These are phyloP conservation scores for Kalaharituber pfeilii DNA, from an alignment of 2,329 filamentous ascomycete genomes.

Conservation along the genomic window DNA sequence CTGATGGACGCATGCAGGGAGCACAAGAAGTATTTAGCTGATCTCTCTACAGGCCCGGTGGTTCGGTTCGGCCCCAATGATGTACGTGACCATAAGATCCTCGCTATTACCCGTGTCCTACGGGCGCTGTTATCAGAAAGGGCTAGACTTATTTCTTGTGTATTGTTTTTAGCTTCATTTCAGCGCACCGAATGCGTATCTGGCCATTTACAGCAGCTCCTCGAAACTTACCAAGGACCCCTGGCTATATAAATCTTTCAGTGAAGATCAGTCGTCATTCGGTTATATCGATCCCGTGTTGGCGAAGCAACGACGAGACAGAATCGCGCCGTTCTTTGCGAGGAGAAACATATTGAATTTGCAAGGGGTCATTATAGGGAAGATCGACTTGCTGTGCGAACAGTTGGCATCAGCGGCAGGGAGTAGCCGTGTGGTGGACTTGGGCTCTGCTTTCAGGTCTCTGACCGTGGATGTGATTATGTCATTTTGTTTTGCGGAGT, in stretches of 20 bases:
- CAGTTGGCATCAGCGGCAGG: neutral
- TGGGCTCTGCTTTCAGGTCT: slow-evolving; percentile 24
- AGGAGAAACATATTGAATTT: slow-evolving; percentile 26
- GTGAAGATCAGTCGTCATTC: slow-evolving; percentile 30
- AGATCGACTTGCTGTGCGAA: slow-evolving; percentile 18
- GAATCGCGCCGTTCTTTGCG: slow-evolving; percentile 31
- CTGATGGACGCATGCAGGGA: too few species aligned
- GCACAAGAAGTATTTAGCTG: too few species aligned
- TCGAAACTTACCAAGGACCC: slow-evolving; percentile 29
- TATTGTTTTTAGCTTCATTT: slow-evolving; percentile 29
- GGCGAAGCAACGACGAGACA: slow-evolving; percentile 29
- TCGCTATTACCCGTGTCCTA: slow-evolving; percentile 16
- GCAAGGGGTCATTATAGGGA: slow-evolving; percentile 27
- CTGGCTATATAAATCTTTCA: slow-evolving; percentile 28
- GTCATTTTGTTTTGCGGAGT: slow-evolving; percentile 30
- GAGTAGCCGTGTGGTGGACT: neutral
- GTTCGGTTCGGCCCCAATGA: slow-evolving; percentile 22
- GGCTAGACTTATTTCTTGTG: neutral
- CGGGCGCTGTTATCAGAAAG: too few species aligned
- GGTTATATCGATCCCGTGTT: slow-evolving; percentile 26
- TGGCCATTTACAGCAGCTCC: slow-evolving; percentile 30
- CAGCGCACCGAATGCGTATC: slow-evolving; percentile 29
- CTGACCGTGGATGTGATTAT: slow-evolving; percentile 28
- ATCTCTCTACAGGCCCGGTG: slow-evolving; percentile 19
- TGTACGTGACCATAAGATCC: too few species aligned